Percentiles rank a stretch among this genome's conserved stretches.
These are phyloP conservation scores for Nakataea oryzae DNA, from an alignment of 2,329 filamentous ascomycete genomes.

Conservation along the genomic window DNA sequence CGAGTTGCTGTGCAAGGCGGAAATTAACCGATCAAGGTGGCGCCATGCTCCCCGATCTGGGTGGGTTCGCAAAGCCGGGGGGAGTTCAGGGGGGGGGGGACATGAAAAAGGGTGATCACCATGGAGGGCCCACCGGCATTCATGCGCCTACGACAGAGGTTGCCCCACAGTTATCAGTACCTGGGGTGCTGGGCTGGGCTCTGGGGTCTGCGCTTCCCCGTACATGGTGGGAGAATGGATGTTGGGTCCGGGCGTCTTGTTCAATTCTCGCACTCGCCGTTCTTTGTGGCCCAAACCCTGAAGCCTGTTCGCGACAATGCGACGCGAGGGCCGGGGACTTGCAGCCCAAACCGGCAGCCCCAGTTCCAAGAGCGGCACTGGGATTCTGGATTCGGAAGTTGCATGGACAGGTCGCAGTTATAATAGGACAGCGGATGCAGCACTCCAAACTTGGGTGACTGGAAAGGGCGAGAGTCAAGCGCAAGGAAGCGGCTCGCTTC, in stretches of 20 bases:
- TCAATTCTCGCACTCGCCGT: too few relatives aligned
- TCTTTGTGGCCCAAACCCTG: too few relatives aligned
- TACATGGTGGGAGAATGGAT: too few relatives aligned
- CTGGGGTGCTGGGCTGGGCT: not conserved
- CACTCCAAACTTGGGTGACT: not conserved
- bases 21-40: not conserved
- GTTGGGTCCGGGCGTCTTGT: too few relatives aligned
- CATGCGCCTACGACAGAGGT: not conserved
- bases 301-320: not conserved
- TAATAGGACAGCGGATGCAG: not conserved
- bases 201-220: not conserved
- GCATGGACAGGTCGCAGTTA: not conserved
- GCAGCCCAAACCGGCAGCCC: not conserved
- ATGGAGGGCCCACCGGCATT: not conserved
- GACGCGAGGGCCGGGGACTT: too few relatives aligned
- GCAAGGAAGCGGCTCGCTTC: not conserved
- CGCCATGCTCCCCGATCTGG: not conserved
- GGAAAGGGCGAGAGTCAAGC: not conserved
- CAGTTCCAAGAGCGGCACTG: not conserved
- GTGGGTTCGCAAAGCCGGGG: too few relatives aligned
- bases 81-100: not conserved
- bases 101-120: not conserved
- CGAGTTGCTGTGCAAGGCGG: not conserved
- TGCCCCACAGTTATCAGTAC: not conserved
- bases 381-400: not conserved